Evolutionary conservation across 2,329 filamentous ascomycete genomes (phyloP).

Genomic region (Seiridium cupressi): DNA sequence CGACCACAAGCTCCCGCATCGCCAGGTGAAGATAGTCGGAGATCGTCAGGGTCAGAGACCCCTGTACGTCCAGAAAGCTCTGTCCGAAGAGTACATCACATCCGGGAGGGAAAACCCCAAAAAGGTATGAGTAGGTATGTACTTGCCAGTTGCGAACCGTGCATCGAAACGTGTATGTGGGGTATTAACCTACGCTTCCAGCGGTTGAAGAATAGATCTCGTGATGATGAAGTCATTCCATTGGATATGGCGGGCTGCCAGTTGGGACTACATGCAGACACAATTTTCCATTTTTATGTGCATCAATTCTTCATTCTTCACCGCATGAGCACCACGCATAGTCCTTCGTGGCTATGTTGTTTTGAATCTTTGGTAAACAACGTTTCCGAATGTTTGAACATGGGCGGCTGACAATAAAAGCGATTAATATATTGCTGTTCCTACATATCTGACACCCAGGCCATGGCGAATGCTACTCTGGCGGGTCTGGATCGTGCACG

Average conservation of each 20-base stretch:
- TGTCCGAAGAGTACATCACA: constrained; percentile 8
- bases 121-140: background rate
- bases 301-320: too few species aligned
- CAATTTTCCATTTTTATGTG: too few species aligned
- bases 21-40: constrained; percentile 1
- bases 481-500: background rate
- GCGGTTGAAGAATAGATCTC: background rate
- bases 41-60: constrained; percentile 9
- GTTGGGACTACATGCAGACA: too few species aligned
- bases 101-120: too few species aligned
- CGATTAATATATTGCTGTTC: background rate
- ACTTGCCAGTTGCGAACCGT: background rate
- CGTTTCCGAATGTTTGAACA: background rate
- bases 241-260: too few species aligned
- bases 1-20: background rate
- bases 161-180: background rate
- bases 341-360: background rate
- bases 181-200: background rate
- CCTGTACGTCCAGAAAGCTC: background rate
- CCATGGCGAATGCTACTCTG: background rate
- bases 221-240: too few species aligned
- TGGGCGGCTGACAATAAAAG: background rate
- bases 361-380: background rate
- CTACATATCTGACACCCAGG: constrained; percentile 5
- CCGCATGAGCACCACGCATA: background rate